Evolutionary conservation across 257 asterid species (phyloP), one percentile per base, ranked within the genome.

Genomic region (Ligustrum vulgare): DNA sequence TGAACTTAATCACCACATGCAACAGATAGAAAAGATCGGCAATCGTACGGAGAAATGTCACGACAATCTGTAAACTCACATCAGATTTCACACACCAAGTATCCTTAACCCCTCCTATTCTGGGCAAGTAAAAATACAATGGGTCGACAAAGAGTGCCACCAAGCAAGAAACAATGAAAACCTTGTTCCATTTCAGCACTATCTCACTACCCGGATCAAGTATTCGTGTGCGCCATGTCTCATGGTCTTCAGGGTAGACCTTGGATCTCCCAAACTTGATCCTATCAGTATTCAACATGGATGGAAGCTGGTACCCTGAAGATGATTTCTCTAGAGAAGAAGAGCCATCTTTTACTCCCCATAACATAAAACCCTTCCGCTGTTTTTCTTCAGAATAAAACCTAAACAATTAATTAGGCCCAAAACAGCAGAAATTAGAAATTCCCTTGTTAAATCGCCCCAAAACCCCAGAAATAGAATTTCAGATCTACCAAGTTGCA

Each of bases 131-230:
- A 80, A 94, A 94, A 47, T 94, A 94, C 80, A 92, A 75, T 0
- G 98, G 98, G 63, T 94, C 98, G n/a, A 94, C 79, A 73, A 92
- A 94, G 69, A 94, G 83, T 5, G 98, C 98, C 83, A 90, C 69
- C 75, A 94, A 86, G 84, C 97, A 92, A 64, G 97, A 86, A 28
- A 94, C 86, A 69, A 92, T 94, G 88, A 94, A 94, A 74, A 89
- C 82, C 83, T 97, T 77, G 79, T 94, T 94, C 98, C 98, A 94
- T 15, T 90, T 87, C 0, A 94, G 91, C 82, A 94, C 96, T 67
- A 94, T 88, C 54, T 87, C 95, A 77, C 98, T 90, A 58, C 93
- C 95, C 0, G 98, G 98, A 79, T 94, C 98, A 34, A 94, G 93
- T 80, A 92, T 90, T 68, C 82, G 89, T 81, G 81, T 83, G 72